These are phyloP conservation scores for Dendrocalamus latiflorus DNA, from an alignment of 202 grass and related monocot species.

Conservation along the genomic window DNA sequence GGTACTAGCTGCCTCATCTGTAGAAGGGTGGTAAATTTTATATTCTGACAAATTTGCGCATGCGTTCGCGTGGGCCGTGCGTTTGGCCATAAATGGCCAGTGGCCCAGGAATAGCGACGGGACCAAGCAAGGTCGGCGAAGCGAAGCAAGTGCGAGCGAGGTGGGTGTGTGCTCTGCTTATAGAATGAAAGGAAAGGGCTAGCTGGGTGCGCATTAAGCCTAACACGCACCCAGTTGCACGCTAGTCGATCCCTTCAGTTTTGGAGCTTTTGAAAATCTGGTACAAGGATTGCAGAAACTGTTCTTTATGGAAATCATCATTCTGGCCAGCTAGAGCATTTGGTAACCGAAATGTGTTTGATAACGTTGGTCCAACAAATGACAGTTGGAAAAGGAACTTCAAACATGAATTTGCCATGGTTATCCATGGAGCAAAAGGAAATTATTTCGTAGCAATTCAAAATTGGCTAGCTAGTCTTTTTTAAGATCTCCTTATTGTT, in stretches of 20 bases:
- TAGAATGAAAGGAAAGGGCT: too few species aligned
- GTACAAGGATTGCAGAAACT: not conserved
- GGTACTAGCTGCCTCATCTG: too few species aligned
- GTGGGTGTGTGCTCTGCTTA: too few species aligned
- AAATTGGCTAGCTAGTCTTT: not conserved
- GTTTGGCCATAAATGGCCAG: too few species aligned
- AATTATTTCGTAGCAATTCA: not conserved
- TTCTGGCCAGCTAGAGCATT: not conserved
- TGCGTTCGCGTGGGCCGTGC: too few species aligned
- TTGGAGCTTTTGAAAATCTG: not conserved
- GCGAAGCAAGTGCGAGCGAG: too few species aligned
- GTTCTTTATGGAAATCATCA: not conserved
- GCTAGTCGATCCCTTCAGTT: not conserved
- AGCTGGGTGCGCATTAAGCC: too few species aligned
- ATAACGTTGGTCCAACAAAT: not conserved
- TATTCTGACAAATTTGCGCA: too few species aligned
- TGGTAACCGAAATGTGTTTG: not conserved
- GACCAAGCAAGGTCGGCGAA: too few species aligned
- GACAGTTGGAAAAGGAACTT: not conserved
- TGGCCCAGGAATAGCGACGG: too few species aligned
- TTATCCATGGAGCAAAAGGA: not conserved
- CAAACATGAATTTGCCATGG: not conserved
- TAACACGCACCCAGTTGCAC: too few species aligned
- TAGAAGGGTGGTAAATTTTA: too few species aligned
- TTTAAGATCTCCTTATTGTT: not conserved